Conservation (phyloP, 345 rosid genomes). For the Eucalyptus tenuipes region DNA sequence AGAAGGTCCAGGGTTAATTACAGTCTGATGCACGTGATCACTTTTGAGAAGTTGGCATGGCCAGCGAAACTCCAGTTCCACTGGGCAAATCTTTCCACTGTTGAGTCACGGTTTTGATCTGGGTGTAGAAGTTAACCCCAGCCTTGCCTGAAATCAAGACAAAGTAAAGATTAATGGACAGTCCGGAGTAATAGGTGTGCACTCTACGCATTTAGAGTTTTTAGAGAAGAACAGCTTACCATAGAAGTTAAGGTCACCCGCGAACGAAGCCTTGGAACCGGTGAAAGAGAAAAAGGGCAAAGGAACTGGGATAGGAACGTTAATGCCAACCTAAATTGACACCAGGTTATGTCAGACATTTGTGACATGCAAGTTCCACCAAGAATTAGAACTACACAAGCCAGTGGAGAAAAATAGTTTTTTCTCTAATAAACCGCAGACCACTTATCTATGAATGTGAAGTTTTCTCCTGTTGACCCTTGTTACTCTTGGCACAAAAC, state of each 20-base stretch:
- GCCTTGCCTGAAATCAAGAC: conserved; percentile 60
- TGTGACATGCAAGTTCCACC: background rate
- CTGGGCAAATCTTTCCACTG: conserved; percentile 92
- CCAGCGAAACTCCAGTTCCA: conserved; percentile 66
- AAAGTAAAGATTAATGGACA: background rate
- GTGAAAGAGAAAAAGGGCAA: conserved; percentile 95
- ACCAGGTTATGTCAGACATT: background rate
- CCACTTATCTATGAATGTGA: background rate
- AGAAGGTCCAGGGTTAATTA: background rate
- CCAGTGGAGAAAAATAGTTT: background rate
- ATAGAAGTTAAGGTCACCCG: conserved; percentile 93
- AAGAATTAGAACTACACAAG: background rate
- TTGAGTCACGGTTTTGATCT: conserved; percentile 87
- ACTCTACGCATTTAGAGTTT: background rate
- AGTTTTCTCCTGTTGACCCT: background rate
- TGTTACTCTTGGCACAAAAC: background rate
- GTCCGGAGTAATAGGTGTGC: background rate
- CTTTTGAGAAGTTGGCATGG: conserved; percentile 95
- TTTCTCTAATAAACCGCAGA: background rate
- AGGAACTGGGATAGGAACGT: conserved; percentile 96
- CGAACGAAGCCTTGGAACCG: conserved; percentile 87
- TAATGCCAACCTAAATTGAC: conserved; percentile 68
- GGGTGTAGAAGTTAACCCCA: conserved; percentile 88
- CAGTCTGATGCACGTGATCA: background rate
- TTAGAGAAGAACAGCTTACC: conserved; percentile 27